A percentile compares a stretch with the other conserved stretches of the same genome.
These are phyloP conservation scores for Russula sp. DNA, from an alignment of 768 basidiomycete genomes.

Conservation along the genomic window DNA sequence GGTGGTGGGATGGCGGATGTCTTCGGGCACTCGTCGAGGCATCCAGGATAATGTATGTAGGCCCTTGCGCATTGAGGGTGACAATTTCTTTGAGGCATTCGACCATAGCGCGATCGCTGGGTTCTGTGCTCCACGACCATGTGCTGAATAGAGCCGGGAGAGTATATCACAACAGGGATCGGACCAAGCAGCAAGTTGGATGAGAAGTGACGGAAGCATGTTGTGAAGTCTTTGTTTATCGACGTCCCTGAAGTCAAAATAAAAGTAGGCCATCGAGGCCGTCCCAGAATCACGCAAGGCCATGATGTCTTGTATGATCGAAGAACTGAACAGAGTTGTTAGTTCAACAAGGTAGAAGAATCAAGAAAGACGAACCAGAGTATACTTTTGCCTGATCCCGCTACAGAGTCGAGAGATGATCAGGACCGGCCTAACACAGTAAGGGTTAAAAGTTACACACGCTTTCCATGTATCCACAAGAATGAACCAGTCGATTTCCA, in stretches of 20 bases:
- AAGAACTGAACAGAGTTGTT: background rate
- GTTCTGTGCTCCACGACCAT: background rate
- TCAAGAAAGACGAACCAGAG: slow-evolving; percentile 2
- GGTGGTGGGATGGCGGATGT: background rate
- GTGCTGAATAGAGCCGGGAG: background rate
- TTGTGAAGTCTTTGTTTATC: slow-evolving; percentile 10
- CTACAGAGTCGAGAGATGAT: background rate
- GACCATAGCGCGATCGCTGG: background rate
- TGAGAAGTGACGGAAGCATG: slow-evolving; percentile 9
- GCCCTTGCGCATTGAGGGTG: background rate
- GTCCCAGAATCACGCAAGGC: background rate
- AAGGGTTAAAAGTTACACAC: background rate
- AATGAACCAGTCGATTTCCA: background rate
- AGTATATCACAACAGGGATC: slow-evolving; percentile 1
- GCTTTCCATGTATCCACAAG: background rate
- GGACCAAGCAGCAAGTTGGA: slow-evolving; percentile 2
- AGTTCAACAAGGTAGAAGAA: background rate
- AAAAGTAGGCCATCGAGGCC: slow-evolving; percentile 13
- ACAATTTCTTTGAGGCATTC: slow-evolving; percentile 16
- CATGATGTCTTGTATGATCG: slow-evolving; percentile 10
- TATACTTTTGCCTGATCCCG: slow-evolving; percentile 14
- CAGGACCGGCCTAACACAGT: background rate
- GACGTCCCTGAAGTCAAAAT: slow-evolving; percentile 11
- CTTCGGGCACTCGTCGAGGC: slow-evolving; percentile 17
- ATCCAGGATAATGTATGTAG: slow-evolving; percentile 15